Evolutionary conservation across 257 asterid genomes (phyloP).

Genomic region (Ballota nigra): DNA sequence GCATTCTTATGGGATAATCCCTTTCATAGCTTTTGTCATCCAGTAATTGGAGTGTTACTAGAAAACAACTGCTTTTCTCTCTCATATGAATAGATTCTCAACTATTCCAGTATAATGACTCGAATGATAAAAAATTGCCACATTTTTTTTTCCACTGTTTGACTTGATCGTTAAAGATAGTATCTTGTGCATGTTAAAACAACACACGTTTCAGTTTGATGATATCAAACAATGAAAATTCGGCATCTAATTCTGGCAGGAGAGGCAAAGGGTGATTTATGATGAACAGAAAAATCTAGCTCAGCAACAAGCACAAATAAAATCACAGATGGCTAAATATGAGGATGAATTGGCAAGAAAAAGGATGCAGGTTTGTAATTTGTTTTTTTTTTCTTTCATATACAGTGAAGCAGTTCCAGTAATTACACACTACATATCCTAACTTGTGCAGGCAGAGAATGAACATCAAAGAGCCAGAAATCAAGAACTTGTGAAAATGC

Average conservation of each 20-base stretch:
- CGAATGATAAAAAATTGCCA: neutral
- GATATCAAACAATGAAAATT: slow-evolving; percentile 2
- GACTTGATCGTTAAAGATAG: neutral
- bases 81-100: neutral
- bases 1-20: neutral
- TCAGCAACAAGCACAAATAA: slow-evolving; percentile 85
- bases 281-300: slow-evolving; percentile 85
- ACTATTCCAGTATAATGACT: neutral
- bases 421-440: slow-evolving; percentile 7
- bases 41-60: neutral
- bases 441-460: slow-evolving; percentile 67
- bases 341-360: slow-evolving; percentile 94
- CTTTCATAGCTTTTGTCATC: neutral
- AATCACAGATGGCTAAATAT: slow-evolving; percentile 79
- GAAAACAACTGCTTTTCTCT: neutral
- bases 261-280: slow-evolving; percentile 66
- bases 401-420: slow-evolving; percentile 1
- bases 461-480: slow-evolving; percentile 86
- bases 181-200: neutral
- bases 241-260: slow-evolving; percentile 49
- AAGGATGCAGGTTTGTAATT: slow-evolving; percentile 77
- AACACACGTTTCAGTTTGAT: neutral
- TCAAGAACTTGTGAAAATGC: slow-evolving; percentile 92
- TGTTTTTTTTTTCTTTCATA: no score
- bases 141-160: neutral